Base-by-base conservation (phyloP, 2,329 filamentous ascomycete genomes). In the Aspergillus carbonarius region DNA sequence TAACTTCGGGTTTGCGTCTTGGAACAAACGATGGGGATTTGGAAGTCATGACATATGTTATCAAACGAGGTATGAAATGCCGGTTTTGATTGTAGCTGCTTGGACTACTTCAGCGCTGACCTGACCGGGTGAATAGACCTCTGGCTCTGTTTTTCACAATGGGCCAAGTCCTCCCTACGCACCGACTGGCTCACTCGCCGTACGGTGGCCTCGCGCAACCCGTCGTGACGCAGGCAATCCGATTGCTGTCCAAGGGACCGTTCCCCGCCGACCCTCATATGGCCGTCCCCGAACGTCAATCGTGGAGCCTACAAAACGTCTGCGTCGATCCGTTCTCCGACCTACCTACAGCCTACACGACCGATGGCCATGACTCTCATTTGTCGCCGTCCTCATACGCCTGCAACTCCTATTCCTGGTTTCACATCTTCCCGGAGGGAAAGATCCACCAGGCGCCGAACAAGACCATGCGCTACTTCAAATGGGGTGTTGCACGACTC, bases 1-100 rank as follows among this genome's bases (percentile, higher is more conserved):
- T 70, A 79, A 85, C 63, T 86, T 90, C 69, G 85, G 88, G 59
- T 85, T 90, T 18, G 81, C 83, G 57, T 71, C 70, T 7, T 76
- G 72, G 67, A 95, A 93, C 71, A 82, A 92, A 69, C 86, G 95
- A 73, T 98, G 93, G 92, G 87, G 88, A 9, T 83, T 99, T 55
- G 95, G 91, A 23, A 96, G 92, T 68, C 91, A 97, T 74, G 95
- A 99, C 75, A 93, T 99, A 60, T 97, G 93, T 78, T 99, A 96
- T 75, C 88, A 88, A 69, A 93, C 91, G 72, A 88, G 86, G 91
- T 95, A 78, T 61, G 66, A 17, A 32, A 15, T 7, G 12, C 4
- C 12, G 7, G 18, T 9, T 7, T 9, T 12, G n/a, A 2, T 18
- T n/a, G 27, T 15, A 1, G 5, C 6, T 42, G 30, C 30, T 34